Conservation (phyloP, 1,284 basidiomycete genomes). For the Flammula alnicola region DNA sequence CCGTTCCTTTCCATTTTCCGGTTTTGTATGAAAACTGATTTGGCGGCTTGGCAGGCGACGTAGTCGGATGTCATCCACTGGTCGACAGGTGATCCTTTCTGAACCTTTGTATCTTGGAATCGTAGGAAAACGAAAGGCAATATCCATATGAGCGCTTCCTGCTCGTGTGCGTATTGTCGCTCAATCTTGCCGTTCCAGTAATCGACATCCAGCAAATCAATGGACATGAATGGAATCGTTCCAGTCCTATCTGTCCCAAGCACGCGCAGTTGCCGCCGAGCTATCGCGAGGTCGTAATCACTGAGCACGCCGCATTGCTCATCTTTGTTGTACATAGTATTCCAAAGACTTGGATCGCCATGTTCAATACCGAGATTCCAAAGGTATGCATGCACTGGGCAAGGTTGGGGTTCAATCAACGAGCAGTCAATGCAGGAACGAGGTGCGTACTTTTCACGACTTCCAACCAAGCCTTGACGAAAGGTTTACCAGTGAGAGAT, state of each 20-base stretch:
- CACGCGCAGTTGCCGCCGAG: background rate
- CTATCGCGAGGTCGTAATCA: background rate
- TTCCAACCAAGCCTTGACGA: constrained; percentile 22
- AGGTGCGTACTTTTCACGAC: constrained; percentile 29
- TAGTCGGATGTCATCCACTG: too few species aligned
- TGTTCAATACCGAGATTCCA: constrained; percentile 35
- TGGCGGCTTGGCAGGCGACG: too few species aligned
- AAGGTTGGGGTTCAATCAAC: background rate
- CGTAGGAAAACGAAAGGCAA: constrained; percentile 4
- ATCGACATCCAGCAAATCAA: background rate
- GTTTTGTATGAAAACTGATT: too few species aligned
- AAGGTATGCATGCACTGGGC: constrained; percentile 33
- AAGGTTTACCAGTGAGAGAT: constrained; percentile 5
- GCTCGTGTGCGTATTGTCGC: constrained; percentile 6
- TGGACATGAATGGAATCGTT: constrained; percentile 4
- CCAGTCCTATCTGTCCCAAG: background rate
- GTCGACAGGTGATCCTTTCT: too few species aligned
- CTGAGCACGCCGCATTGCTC: background rate
- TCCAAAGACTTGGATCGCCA: constrained; percentile 34
- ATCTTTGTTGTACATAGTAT: constrained; percentile 32
- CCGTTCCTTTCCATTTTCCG: too few species aligned
- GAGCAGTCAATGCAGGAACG: constrained; percentile 3
- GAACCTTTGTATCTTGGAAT: background rate
- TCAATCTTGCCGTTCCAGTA: constrained; percentile 2
- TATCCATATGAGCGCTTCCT: constrained; percentile 8